Conservation (phyloP, 441 rosid species). For the Raphanus hybrid region DNA sequence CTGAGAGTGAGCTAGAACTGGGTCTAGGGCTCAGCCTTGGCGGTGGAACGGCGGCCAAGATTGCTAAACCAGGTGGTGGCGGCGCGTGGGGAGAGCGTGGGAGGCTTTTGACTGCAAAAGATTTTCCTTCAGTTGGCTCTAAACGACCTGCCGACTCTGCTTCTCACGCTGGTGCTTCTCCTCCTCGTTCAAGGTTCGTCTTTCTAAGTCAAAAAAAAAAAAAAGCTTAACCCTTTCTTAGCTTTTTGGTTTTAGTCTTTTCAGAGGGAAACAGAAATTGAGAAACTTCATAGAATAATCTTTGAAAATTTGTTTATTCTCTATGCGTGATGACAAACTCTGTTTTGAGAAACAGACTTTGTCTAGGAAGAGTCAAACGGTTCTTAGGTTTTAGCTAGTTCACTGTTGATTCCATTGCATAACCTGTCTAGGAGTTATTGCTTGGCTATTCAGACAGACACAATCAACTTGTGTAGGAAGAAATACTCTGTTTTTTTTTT, state of each 20-base stretch:
- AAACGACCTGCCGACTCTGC: slow-evolving; percentile 73
- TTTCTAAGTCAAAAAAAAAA: neutral
- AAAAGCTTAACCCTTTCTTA: slow-evolving; percentile 18
- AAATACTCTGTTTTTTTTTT: slow-evolving; percentile 21
- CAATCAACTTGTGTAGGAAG: neutral
- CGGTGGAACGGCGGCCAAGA: slow-evolving; percentile 44
- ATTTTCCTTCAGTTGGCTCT: slow-evolving; percentile 61
- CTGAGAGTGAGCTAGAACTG: slow-evolving; percentile 70
- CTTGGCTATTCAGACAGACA: neutral
- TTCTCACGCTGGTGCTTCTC: slow-evolving; percentile 62
- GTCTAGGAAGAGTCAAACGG: neutral
- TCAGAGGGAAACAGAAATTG: slow-evolving; percentile 6
- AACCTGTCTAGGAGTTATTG: neutral
- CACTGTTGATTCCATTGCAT: slow-evolving; percentile 1
- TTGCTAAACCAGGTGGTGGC: slow-evolving; percentile 39
- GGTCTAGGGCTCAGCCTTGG: slow-evolving; percentile 67
- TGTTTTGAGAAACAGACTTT: slow-evolving; percentile 23
- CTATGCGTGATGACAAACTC: slow-evolving; percentile 2
- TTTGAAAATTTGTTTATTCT: slow-evolving; percentile 10
- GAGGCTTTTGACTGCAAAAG: slow-evolving; percentile 76
- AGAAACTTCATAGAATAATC: neutral
- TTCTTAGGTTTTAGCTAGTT: slow-evolving; percentile 9
- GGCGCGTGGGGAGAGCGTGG: slow-evolving; percentile 68
- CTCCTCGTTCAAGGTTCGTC: slow-evolving; percentile 60
- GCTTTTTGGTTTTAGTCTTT: slow-evolving; percentile 3